Evolutionary conservation across 2,329 filamentous ascomycete genomes (phyloP), one percentile per base, ranked within the genome.

Genomic region (Aspergillus sp.): DNA sequence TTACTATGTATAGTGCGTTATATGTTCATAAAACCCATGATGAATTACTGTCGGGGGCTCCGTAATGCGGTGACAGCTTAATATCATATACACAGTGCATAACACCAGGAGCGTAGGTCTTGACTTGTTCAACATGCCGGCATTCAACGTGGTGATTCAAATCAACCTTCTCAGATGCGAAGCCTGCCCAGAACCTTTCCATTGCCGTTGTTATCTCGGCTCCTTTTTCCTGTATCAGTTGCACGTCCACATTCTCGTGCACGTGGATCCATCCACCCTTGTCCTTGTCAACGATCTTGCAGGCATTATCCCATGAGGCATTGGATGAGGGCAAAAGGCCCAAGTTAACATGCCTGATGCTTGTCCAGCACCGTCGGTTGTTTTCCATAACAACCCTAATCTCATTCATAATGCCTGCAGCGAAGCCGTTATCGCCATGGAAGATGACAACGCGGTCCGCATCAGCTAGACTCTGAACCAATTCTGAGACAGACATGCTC

Each of bases 381-480:
- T 57, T 41, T 57, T 72, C 59, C 62, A 75, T 72, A 11, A 57
- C 58, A 3, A 62, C 59, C 25, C 64, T 73, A 17, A 75, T 69
- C 9, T 66, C 64, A 25, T 64, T 66, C 63, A 79, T 69, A 54
- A 78, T 73, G 17, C 72, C 58, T 7, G 74, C 73, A 0, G 87
- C 87, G 59, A 77, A 75, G 31, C 72, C 71, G 64, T 93, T 93
- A 69, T 88, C 84, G 64, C 91, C 89, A 39, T 86, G 74, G 63
- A 92, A 90, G 2, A 91, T 81, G 0, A 90, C 70, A 39, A 91
- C 87, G 54, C 79, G 79, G 63, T 85, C 81, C 1, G 73, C 73
- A 21, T 80, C 80, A 7, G 63, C 53, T 27, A 72, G 62, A 25
- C 57, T 33, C 12, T 68, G 64, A 33, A 75, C 71, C 19, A 78